phyloP scores from a whole-genome alignment of 345 rosid genomes.

The Microthlaspi erraticum region DNA sequence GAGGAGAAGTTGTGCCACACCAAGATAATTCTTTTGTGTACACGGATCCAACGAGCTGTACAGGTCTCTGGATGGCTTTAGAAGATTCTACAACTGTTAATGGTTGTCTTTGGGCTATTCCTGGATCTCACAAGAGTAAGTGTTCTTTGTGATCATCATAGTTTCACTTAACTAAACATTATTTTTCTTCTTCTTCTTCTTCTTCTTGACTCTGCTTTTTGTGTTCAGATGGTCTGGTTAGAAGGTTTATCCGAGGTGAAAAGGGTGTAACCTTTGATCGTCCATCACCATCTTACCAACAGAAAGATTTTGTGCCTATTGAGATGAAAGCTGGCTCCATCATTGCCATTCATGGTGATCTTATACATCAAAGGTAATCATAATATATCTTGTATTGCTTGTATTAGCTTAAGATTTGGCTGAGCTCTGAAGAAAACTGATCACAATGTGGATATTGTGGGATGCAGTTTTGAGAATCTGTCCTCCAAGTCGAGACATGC shows the following conservation, averaged over 20 bases:
- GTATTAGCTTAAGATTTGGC: not conserved
- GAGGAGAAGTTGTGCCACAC: constrained; percentile 96
- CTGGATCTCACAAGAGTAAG: constrained; percentile 91
- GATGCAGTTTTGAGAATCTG: constrained; percentile 76
- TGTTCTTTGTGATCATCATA: constrained; percentile 19
- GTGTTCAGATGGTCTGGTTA: constrained; percentile 80
- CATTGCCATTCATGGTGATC: constrained; percentile 89
- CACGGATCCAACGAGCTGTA: constrained; percentile 88
- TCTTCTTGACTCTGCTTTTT: constrained; percentile 1
- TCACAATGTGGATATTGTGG: constrained; percentile 14
- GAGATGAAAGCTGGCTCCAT: constrained; percentile 95
- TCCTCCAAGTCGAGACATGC: constrained; percentile 89
- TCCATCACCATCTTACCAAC: constrained; percentile 78
- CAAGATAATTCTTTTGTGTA: constrained; percentile 91
- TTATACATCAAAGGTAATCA: constrained; percentile 85
- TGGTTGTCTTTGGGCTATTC: constrained; percentile 98
- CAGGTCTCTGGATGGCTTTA: constrained; percentile 94
- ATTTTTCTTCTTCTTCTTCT: too few species aligned
- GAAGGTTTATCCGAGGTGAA: constrained; percentile 82
- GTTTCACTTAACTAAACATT: constrained; percentile 21
- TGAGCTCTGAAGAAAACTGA: not conserved
- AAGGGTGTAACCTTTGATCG: constrained; percentile 76
- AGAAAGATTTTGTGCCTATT: constrained; percentile 78
- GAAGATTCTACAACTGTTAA: constrained; percentile 84
- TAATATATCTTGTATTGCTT: constrained; percentile 13